Evolutionary conservation across 805 yeast genomes (phyloP), one percentile per base, ranked within the genome.

Genomic region (Wilhelminamyces savonicus): DNA sequence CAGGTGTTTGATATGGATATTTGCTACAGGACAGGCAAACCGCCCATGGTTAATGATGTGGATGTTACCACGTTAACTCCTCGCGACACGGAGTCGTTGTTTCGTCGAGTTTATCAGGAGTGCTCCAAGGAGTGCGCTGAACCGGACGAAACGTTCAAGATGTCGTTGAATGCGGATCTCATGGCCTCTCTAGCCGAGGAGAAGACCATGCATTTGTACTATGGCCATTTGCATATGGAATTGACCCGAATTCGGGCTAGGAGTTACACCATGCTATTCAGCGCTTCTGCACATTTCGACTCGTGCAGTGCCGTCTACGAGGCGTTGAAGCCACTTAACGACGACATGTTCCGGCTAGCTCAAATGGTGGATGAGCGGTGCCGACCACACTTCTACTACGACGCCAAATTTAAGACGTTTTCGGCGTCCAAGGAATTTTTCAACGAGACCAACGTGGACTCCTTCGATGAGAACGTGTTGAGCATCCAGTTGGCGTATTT

Each of bases 21-120:
- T 11, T 59, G 72, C 28, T 46, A 69, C 32, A 63, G 66, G 30
- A 44, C 62, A 26, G 79, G 81, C 1, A 64, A 65, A 29, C 67
- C 78, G 2, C 70, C 78, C 0, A 42, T 65, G 20, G 53, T 74
- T 21, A 57, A 59, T 38, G 60, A 54, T 28, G 36, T 36, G 7
- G 76, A 72, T 40, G 48, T 62, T 9, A 41, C 64, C 2, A 43
- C 62, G 1, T 23, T 23, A 16, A 23, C 25, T 13, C 35, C 46
- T n/a, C 35, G 39, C 2, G 46, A 40, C n/a, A 42, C 35, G 19
- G 62, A 56, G 26, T 9, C 8, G 12, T 7, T 24, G 13, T 21
- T 10, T 7, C 10, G 21, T 19, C n/a, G 23, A 5, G 13, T 5
- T 6, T 21, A 21, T 9, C n/a, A n/a, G n/a, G n/a, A n/a, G n/a